Base-by-base conservation (phyloP, 1,284 basidiomycete species). In the Boletus calvinii region DNA sequence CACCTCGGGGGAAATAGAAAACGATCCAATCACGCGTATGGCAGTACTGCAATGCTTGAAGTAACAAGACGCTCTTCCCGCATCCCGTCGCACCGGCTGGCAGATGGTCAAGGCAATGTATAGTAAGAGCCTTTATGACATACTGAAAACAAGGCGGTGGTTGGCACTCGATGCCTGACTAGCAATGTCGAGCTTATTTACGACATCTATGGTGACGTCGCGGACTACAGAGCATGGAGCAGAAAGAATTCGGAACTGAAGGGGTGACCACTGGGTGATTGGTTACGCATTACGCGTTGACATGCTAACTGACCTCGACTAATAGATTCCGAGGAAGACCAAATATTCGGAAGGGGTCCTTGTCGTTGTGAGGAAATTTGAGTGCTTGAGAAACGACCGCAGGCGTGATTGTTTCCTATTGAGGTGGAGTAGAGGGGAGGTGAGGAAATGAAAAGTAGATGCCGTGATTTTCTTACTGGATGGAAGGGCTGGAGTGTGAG, bases 1-100 rank as follows among this genome's bases (percentile, higher is more conserved):
- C 39, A 90, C 90, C 83, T 71, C 85, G 76, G 3, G 94, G 93
- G n/a, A 94, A 79, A 68, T 96, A 98, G 40, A 97, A 71, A 24
- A 95, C 91, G 35, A 96, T 77, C 90, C 91, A 97, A 13, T 81
- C 80, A 26, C 82, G 80, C 12, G 81, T 75, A 20, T 82, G 64
- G 13, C 86, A 87, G 57, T 94, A 87, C 30, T 90, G 78, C 0
- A 92, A 83, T 0, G 86, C 78, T 67, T 98, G 95, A 2, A 96
- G 72, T 20, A 98, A 73, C 18, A 93, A 71, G 56, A 82, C 84
- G 52, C 87, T 92, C 73, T 98, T 98, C 24, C 95, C 95, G 50
- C 80, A 83, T 2, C 94, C 95, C 7, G 78, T 57, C 2, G 77
- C 68, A n/a, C 94, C 95, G 56, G 83, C 90, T 92, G 54, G 54